A percentile compares a stretch with the other conserved stretches of the same genome.
Evolutionary conservation across 805 yeast genomes (phyloP).

Genomic region (Starmerella geochares): DNA sequence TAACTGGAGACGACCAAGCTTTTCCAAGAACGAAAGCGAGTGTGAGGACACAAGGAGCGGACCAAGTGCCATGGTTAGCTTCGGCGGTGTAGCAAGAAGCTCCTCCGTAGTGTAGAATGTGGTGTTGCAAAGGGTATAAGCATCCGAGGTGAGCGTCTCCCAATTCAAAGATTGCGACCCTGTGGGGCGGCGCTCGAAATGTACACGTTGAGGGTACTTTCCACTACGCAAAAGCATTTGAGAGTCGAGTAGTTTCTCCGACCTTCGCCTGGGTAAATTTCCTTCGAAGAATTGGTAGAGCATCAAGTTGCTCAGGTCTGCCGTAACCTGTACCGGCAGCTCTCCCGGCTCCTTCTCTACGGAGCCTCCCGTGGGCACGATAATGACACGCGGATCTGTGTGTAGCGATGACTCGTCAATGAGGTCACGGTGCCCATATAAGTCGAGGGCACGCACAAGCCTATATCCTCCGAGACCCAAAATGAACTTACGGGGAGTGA

Average conservation of each 20-base stretch:
- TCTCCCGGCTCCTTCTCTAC: not conserved
- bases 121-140: slow-evolving; percentile 49
- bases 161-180: slow-evolving; percentile 43
- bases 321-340: not conserved
- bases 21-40: slow-evolving; percentile 49
- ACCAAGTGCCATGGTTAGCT: slow-evolving; percentile 55
- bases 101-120: slow-evolving; percentile 56
- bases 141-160: slow-evolving; percentile 37
- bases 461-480: slow-evolving; percentile 49
- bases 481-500: slow-evolving; percentile 49
- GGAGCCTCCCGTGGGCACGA: slow-evolving; percentile 36
- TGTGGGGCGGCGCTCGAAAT: slow-evolving; percentile 34
- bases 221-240: slow-evolving; percentile 41
- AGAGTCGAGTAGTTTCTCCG: slow-evolving; percentile 29
- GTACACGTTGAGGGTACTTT: slow-evolving; percentile 53
- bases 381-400: slow-evolving; percentile 46
- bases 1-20: slow-evolving; percentile 44
- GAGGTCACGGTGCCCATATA: slow-evolving; percentile 46
- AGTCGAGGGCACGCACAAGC: slow-evolving; percentile 60
- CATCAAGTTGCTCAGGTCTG: not conserved
- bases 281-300: slow-evolving; percentile 58
- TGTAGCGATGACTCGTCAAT: slow-evolving; percentile 41
- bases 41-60: slow-evolving; percentile 54
- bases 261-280: slow-evolving; percentile 26
- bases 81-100: slow-evolving; percentile 52